These are phyloP conservation scores for Pichia sp. DNA, from an alignment of 1,139 yeast genomes.

Conservation along the genomic window DNA sequence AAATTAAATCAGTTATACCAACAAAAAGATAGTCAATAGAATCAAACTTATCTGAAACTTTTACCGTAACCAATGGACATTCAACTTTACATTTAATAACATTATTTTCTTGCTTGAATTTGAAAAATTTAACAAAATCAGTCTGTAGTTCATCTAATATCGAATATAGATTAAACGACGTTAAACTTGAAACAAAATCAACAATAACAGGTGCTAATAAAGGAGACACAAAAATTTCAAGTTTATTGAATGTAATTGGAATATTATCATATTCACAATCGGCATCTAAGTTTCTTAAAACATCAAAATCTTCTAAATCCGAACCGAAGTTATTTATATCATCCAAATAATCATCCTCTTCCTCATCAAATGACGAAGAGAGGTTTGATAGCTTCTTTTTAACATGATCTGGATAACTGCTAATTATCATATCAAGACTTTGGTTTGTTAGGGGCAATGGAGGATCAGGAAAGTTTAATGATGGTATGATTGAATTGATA, in stretches of 20 bases:
- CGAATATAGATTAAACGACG: conserved; percentile 33
- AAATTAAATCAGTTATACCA: conserved; percentile 6
- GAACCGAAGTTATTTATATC: conserved; percentile 7
- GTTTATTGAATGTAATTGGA: conserved; percentile 45
- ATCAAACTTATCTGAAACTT: conserved; percentile 34
- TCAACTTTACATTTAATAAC: conserved; percentile 34
- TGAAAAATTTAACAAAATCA: conserved; percentile 44
- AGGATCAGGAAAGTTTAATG: conserved; percentile 58
- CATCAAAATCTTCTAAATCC: conserved; percentile 8
- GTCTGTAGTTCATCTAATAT: conserved; percentile 62
- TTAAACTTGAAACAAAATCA: conserved; percentile 31
- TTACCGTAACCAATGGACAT: conserved; percentile 42
- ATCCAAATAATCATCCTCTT: conserved; percentile 14
- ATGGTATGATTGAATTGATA: conserved; percentile 50
- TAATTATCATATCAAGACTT: conserved; percentile 36
- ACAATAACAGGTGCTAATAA: conserved; percentile 31
- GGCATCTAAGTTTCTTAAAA: conserved; percentile 16
- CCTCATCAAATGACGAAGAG: conserved; percentile 10
- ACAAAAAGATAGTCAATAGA: conserved; percentile 7
- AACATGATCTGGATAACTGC: conserved; percentile 29
- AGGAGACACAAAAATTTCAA: conserved; percentile 37
- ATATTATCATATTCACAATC: conserved; percentile 46
- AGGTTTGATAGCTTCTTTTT: conserved; percentile 13
- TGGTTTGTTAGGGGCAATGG: conserved; percentile 52
- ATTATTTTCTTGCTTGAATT: conserved; percentile 8